Evolutionary conservation across 768 basidiomycete genomes (phyloP), one percentile per base, ranked within the genome.

Genomic region (Fomitopsis serialis): DNA sequence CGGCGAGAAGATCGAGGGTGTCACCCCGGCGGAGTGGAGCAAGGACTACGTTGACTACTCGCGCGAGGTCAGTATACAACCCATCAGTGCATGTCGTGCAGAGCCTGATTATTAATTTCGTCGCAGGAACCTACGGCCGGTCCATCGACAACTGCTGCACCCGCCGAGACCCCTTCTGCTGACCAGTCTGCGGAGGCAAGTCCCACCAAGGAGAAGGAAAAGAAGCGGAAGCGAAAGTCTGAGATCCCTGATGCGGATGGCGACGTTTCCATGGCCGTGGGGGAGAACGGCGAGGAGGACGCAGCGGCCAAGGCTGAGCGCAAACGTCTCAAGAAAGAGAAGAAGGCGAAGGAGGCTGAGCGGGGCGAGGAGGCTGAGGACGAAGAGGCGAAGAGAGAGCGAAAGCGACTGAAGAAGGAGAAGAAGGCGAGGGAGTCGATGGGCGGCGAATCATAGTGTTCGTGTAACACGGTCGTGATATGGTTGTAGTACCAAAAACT

Each of bases 11-110:
- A 80, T 91, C 48, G 84, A 89, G 1, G 88, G 90, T 40, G 81
- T 85, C 43, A 99, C 97, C 0, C 97, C 97, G 19, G 74, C 83
- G 13, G 85, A 89, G 49, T 98, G 97, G 97, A 89, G 80, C 63
- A 80, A 84, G 55, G 91, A 92, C 64, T 98, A 99, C 67, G 81
- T 96, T 50, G 97, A 99, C 68, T 98, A 96, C 70, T 86, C 78
- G 58, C 84, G 88, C 44, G 87, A 87, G 50, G 79, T 77, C 51
- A 21, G 55, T 54, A 29, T 13, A 45, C 6, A 25, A 5, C 5
- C 17, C 8, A 42, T 4, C 17, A 21, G 59, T 36, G 43, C 19
- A 49, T 61, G 50, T 34, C 63, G 23, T 45, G 55, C 24, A 11
- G 29, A 32, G 5, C 45, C 15, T 48, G 25, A 24, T 9, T 6